Percentiles rank a stretch among this genome's conserved stretches.
Evolutionary conservation across 106 monocot species (phyloP).

Genomic region (Cymbidium sinense): DNA sequence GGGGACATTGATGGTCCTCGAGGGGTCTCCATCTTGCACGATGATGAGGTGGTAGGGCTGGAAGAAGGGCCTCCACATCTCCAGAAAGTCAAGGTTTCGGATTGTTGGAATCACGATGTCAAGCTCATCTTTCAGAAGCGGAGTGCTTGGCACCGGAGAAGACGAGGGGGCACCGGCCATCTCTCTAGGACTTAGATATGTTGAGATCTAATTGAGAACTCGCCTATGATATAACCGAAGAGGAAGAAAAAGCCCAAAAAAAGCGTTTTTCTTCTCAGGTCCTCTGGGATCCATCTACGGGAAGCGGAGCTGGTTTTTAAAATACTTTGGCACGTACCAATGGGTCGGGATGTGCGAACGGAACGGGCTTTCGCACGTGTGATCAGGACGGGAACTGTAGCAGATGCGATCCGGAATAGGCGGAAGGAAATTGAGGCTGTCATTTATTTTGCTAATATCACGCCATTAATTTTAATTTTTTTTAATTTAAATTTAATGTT

Average conservation of each 20-base stretch:
- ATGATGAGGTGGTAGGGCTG: conserved; percentile 87
- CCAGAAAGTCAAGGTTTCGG: conserved; percentile 71
- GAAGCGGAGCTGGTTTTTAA: background rate
- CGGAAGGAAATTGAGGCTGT: background rate
- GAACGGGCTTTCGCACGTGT: background rate
- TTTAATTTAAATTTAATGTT: too few species aligned
- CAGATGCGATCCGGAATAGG: background rate
- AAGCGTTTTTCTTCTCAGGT: background rate
- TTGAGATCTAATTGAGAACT: background rate
- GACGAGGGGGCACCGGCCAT: conserved; percentile 1
- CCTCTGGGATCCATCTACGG: background rate
- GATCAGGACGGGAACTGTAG: background rate
- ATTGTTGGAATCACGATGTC: conserved; percentile 77
- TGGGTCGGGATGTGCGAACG: background rate
- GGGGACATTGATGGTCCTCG: conserved; percentile 59
- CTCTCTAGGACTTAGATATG: background rate
- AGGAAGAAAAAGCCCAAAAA: background rate
- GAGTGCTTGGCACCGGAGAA: conserved; percentile 19
- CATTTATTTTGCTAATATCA: too few species aligned
- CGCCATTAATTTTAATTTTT: too few species aligned
- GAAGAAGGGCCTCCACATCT: conserved; percentile 86
- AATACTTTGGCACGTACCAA: background rate
- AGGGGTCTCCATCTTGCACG: conserved; percentile 79
- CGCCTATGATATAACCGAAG: background rate
- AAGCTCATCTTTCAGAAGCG: conserved; percentile 49